phyloP scores from a whole-genome alignment of 2,329 filamentous ascomycete species.

The Paecilomyces fulvus region DNA sequence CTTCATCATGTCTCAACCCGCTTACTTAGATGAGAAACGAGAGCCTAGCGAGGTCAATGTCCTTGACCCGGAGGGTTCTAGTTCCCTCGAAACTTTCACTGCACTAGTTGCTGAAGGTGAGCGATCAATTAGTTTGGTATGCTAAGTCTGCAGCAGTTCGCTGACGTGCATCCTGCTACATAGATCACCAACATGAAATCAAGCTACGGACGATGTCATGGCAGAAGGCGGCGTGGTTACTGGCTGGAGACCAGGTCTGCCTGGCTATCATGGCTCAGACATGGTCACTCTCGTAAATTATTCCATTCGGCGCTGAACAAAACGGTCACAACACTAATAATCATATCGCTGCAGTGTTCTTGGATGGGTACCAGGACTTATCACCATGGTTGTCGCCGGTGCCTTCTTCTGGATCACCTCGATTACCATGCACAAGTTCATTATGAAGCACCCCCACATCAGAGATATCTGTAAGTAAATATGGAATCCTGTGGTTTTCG shows the following conservation, averaged over 20 bases:
- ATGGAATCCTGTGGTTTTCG: not conserved
- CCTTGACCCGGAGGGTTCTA: conserved; percentile 3
- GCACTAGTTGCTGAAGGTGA: conserved; percentile 21
- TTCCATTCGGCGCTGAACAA: not conserved
- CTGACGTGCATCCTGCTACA: not conserved
- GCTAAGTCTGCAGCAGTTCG: not conserved
- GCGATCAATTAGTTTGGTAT: not conserved
- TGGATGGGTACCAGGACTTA: conserved; percentile 40
- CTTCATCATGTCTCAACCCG: not conserved
- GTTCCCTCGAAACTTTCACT: conserved; percentile 12
- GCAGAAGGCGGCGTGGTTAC: conserved; percentile 44
- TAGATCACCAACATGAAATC: conserved; percentile 43
- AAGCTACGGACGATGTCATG: conserved; percentile 47
- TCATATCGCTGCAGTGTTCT: conserved; percentile 24
- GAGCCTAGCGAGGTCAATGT: not conserved
- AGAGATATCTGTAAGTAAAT: conserved; percentile 37
- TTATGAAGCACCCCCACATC: conserved; percentile 46
- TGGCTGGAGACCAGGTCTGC: conserved; percentile 43
- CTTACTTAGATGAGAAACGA: not conserved
- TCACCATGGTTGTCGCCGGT: conserved; percentile 40
- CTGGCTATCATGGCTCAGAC: conserved; percentile 46
- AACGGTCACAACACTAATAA: not conserved
- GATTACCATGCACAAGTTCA: conserved; percentile 45
- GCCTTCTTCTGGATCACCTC: conserved; percentile 43
- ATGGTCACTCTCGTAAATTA: conserved; percentile 40